Conservation (phyloP, 441 rosid genomes). For the Pelargonium australe region DNA sequence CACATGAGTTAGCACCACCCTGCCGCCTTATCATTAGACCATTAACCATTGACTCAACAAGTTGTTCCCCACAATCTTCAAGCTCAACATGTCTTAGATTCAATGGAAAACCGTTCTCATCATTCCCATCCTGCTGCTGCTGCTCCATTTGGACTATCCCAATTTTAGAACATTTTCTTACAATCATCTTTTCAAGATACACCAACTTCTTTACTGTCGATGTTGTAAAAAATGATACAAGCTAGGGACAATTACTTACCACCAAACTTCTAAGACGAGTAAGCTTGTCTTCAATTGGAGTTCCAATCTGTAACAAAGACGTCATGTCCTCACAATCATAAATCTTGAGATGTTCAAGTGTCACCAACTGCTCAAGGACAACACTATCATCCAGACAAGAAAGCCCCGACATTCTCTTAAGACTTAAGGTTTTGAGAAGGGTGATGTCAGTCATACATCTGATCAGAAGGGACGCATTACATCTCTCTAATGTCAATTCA, state of each 20-base stretch:
- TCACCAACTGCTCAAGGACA: background rate
- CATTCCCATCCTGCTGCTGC: background rate
- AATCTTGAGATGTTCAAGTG: background rate
- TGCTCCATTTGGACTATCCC: background rate
- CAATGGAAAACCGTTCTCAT: background rate
- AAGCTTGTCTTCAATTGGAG: no score
- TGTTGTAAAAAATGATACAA: constrained; percentile 2
- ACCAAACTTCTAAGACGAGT: background rate
- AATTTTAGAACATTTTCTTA: background rate
- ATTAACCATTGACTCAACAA: background rate
- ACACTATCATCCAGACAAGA: no score
- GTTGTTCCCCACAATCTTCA: background rate
- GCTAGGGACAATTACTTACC: constrained; percentile 8
- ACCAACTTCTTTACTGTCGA: background rate
- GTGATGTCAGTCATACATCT: no score
- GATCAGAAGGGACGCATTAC: no score
- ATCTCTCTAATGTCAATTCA: no score
- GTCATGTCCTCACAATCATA: background rate
- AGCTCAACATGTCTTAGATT: background rate
- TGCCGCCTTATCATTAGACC: background rate
- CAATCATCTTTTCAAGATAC: background rate
- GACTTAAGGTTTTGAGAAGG: no score
- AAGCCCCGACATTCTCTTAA: no score
- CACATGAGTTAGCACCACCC: no score
- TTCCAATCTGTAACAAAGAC: no score